Base-by-base conservation (phyloP, 2,329 filamentous ascomycete genomes). In the Aspergillus novoparasiticus region DNA sequence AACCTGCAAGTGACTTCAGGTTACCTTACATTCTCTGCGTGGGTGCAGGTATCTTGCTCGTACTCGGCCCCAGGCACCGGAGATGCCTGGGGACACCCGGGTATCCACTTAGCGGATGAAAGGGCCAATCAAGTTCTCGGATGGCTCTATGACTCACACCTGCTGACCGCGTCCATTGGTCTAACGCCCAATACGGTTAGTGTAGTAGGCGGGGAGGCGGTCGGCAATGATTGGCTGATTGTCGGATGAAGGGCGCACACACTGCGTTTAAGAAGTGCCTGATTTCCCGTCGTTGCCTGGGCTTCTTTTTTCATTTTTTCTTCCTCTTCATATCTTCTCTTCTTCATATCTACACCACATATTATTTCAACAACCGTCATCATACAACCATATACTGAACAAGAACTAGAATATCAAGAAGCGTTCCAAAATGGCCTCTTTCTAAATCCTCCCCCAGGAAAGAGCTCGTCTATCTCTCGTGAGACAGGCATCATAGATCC, bases 401-500 rank as follows among this genome's bases (percentile, higher is more conserved):
- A 54, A 60, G 56, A 62, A 30, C 59, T 62, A 64, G 58, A 64
- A 54, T 68, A 63, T 70, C 65, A 71, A 63, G 58, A 67, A 68
- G 60, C 68, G 66, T 59, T 63, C 50, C 75, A 77, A 70, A 70
- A 82, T 82, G 79, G 76, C 74, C 69, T 55, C 51, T 36, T 75
- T 75, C 71, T 81, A 81, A 77, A 71, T 71, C 69, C 68, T 64
- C 65, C 68, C 62, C 69, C 64, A 67, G 66, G 65, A 60, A 61
- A 68, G 61, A 66, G 57, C 69, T 71, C 73, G 75, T 78, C 76
- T 78, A 74, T 76, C 73, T 75, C 68, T 50, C 64, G 61, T 62
- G 73, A 75, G 73, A 74, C 73, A 75, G 78, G 76, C 79, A 81
- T 66, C 60, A 80, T 81, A 76, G 69, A 73, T 77, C 71, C 76